A percentile compares a stretch with the other conserved stretches of the same genome.
These are phyloP conservation scores for Teratosphaeria gauchensis DNA, from an alignment of 2,329 filamentous ascomycete genomes.

Conservation along the genomic window DNA sequence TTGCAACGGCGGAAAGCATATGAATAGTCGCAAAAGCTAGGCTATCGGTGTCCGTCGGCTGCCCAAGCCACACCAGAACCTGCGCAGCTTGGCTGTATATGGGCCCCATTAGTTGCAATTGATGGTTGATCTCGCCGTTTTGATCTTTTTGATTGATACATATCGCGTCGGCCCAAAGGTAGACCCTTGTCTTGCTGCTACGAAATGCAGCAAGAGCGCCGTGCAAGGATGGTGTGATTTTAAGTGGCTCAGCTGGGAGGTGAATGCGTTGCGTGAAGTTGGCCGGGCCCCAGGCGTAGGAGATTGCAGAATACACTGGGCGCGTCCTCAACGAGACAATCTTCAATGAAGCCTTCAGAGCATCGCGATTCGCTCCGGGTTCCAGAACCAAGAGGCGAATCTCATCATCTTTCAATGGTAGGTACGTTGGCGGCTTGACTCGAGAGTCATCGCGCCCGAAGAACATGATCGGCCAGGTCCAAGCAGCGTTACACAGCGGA, in stretches of 20 bases:
- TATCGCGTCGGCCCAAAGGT: conserved; percentile 15
- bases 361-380: no score
- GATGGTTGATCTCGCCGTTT: conserved; percentile 7
- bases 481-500: no score
- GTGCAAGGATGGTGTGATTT: conserved; percentile 1
- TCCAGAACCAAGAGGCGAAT: not conserved
- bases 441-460: not conserved
- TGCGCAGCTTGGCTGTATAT: conserved; percentile 25
- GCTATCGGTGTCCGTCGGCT: not conserved
- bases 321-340: not conserved
- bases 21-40: not conserved
- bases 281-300: conserved; percentile 5
- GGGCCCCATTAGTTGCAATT: conserved; percentile 23
- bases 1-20: no score
- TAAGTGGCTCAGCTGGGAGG: not conserved
- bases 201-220: conserved; percentile 2
- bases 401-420: not conserved
- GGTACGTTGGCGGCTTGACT: not conserved
- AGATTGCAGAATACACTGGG: conserved; percentile 3
- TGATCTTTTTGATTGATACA: conserved; percentile 14
- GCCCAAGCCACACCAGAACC: conserved; percentile 12
- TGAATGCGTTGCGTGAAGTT: not conserved
- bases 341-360: no score
- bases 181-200: no score
- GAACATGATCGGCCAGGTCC: not conserved